Conservation (phyloP, 352 stramenopile species). For the Pythium angustatum region DNA sequence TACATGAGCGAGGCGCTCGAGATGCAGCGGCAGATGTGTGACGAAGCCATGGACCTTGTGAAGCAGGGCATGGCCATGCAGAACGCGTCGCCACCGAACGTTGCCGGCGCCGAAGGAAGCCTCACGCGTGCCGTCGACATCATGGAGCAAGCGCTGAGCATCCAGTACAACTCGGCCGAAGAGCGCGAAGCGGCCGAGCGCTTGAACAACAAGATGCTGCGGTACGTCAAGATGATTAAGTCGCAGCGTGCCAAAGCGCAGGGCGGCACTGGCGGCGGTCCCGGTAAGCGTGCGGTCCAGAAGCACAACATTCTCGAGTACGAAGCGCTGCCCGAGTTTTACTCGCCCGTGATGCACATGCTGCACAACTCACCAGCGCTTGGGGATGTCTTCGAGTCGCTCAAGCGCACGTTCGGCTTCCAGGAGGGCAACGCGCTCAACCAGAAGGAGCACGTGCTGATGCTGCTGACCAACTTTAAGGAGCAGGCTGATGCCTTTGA, state of each 20-base stretch:
- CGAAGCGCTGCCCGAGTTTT: conserved; percentile 39
- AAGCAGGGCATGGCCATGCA: conserved; percentile 34
- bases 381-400: conserved; percentile 68
- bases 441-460: conserved; percentile 46
- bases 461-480: conserved; percentile 50
- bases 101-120: conserved; percentile 25
- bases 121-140: conserved; percentile 38
- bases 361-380: conserved; percentile 32
- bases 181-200: conserved; percentile 35
- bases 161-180: conserved; percentile 35
- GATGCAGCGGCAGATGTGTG: conserved; percentile 41
- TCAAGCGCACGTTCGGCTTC: conserved; percentile 93
- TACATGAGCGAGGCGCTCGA: conserved; percentile 38
- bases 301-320: conserved; percentile 50
- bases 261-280: conserved; percentile 9
- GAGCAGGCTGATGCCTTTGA: conserved; percentile 34
- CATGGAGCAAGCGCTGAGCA: conserved; percentile 39
- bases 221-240: conserved; percentile 57
- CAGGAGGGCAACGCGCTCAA: conserved; percentile 68
- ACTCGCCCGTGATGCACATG: conserved; percentile 37
- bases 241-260: conserved; percentile 33
- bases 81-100: conserved; percentile 9
- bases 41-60: conserved; percentile 41
- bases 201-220: conserved; percentile 48
- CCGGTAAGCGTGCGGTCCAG: conserved; percentile 22